Evolutionary conservation across 2,329 filamentous ascomycete genomes (phyloP).

Genomic region (Talaromyces sp.): DNA sequence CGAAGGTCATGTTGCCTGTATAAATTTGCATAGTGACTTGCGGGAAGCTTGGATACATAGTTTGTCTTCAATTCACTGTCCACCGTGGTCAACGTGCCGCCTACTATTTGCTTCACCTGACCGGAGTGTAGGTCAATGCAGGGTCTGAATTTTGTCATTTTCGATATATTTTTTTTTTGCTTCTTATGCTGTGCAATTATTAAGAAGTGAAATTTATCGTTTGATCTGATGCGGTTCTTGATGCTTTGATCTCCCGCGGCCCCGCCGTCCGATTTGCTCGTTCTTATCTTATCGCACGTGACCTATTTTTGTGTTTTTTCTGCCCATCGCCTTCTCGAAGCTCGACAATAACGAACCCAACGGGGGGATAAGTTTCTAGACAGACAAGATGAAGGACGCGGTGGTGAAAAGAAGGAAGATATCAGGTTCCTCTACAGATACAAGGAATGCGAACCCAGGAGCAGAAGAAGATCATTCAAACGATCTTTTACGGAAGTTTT

Average conservation of each 20-base stretch:
- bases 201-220: background rate
- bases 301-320: constrained; percentile 17
- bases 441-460: constrained; percentile 18
- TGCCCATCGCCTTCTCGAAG: no score
- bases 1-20: constrained; percentile 70
- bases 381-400: constrained; percentile 5
- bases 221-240: background rate
- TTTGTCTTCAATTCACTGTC: constrained; percentile 75
- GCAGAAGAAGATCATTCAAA: constrained; percentile 53
- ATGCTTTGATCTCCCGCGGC: background rate
- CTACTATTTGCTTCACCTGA: constrained; percentile 96
- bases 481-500: constrained; percentile 74
- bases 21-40: constrained; percentile 72
- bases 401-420: constrained; percentile 11
- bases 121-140: constrained; percentile 98
- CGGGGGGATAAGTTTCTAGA: background rate
- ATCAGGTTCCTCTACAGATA: constrained; percentile 1
- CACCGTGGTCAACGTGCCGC: constrained; percentile 74
- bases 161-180: constrained; percentile 15
- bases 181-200: background rate
- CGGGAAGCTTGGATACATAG: constrained; percentile 78
- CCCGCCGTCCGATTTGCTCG: background rate
- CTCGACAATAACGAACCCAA: background rate
- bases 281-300: constrained; percentile 38
- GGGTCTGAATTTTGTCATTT: constrained; percentile 88